Evolutionary conservation across 2,329 filamentous ascomycete genomes (phyloP).

Genomic region (Paracoccidioides lutzii): DNA sequence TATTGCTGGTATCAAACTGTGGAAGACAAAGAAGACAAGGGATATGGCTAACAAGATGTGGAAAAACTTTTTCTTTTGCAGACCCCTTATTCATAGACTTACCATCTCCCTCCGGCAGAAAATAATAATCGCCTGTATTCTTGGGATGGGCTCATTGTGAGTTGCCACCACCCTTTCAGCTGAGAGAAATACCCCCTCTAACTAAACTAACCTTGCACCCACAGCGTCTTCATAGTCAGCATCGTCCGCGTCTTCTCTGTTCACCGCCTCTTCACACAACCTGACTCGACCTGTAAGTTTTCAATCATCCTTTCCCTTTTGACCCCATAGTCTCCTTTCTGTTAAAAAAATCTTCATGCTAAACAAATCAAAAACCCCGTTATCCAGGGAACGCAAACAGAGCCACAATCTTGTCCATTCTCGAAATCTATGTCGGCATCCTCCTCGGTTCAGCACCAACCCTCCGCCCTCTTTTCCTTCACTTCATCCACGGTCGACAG

Average conservation of each 20-base stretch:
- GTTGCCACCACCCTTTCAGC: constrained; percentile 1
- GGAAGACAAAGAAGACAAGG: background rate
- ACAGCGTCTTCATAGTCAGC: constrained; percentile 19
- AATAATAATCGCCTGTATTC: constrained; percentile 17
- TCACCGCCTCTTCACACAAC: constrained; percentile 8
- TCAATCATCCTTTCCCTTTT: background rate
- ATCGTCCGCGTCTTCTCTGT: constrained; percentile 18
- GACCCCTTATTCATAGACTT: constrained; percentile 16
- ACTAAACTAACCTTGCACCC: background rate
- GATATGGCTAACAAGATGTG: background rate
- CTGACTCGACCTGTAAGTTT: background rate
- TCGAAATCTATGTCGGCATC: constrained; percentile 21
- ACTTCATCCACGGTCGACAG: constrained; percentile 14
- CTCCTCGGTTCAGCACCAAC: constrained; percentile 19
- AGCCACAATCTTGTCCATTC: constrained; percentile 18
- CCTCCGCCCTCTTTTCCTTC: constrained; percentile 18
- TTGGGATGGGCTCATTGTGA: constrained; percentile 20
- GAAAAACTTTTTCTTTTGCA: background rate
- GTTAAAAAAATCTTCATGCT: too few relatives aligned
- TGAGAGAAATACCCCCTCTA: background rate
- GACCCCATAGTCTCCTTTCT: background rate
- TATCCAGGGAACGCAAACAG: constrained; percentile 14
- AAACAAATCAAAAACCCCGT: too few relatives aligned
- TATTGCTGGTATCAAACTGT: background rate
- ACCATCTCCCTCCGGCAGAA: constrained; percentile 21